A percentile compares a stretch with the other conserved stretches of the same genome.
Conservation (phyloP, 2,329 filamentous ascomycete genomes). For the Fusarium duplospermum region DNA sequence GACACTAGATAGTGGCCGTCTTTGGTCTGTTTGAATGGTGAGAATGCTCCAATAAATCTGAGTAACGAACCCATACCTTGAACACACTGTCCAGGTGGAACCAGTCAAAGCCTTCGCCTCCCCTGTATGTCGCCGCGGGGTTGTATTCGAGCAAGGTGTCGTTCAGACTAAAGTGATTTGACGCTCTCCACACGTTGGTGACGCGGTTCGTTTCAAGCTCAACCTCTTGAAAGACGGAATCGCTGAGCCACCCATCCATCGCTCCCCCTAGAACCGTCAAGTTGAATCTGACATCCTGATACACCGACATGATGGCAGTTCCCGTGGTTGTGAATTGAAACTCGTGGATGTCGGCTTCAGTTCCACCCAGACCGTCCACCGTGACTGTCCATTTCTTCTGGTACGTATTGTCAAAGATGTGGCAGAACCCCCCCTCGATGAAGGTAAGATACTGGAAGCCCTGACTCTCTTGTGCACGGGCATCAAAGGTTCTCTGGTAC, state of each 20-base stretch:
- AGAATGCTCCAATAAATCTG: not conserved
- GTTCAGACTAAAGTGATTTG: slow-evolving; percentile 34
- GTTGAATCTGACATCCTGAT: slow-evolving; percentile 40
- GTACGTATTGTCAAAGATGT: slow-evolving; percentile 36
- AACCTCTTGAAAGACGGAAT: slow-evolving; percentile 41
- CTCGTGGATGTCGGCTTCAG: slow-evolving; percentile 37
- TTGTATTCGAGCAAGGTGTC: slow-evolving; percentile 35
- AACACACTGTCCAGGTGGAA: slow-evolving; percentile 45
- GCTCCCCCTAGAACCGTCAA: slow-evolving; percentile 34
- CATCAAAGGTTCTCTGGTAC: slow-evolving; percentile 34
- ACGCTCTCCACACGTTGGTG: slow-evolving; percentile 41
- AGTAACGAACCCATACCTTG: slow-evolving; percentile 26
- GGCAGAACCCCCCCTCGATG: slow-evolving; percentile 35
- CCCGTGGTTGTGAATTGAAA: slow-evolving; percentile 36
- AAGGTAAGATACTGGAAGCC: slow-evolving; percentile 37
- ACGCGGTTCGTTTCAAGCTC: slow-evolving; percentile 37
- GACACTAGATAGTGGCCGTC: slow-evolving; percentile 51
- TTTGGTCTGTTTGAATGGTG: slow-evolving; percentile 31
- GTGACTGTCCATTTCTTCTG: slow-evolving; percentile 36
- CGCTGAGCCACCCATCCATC: slow-evolving; percentile 36
- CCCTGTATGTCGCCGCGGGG: slow-evolving; percentile 31
- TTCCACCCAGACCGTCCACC: slow-evolving; percentile 21
- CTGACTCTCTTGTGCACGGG: slow-evolving; percentile 29
- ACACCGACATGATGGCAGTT: slow-evolving; percentile 38
- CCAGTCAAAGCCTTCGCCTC: slow-evolving; percentile 42